Evolutionary conservation across 352 stramenopile species (phyloP).

Genomic region (Phytophthora fragariae): DNA sequence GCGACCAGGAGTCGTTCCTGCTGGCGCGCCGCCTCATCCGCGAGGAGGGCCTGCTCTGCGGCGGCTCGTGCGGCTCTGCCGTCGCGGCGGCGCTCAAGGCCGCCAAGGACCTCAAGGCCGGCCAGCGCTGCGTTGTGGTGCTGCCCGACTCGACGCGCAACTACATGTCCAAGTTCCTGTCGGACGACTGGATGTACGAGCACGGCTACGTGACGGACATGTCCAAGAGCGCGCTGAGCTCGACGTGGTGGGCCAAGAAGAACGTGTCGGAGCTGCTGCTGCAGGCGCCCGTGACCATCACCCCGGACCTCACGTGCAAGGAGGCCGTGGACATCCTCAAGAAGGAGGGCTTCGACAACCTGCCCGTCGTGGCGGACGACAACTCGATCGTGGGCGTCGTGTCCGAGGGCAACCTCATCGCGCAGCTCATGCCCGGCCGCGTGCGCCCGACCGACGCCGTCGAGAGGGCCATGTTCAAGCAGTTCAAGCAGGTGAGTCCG

Average conservation of each 20-base stretch:
- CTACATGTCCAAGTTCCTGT: slow-evolving; percentile 99
- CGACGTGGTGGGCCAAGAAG: slow-evolving; percentile 96
- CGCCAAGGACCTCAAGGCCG: slow-evolving; percentile 86
- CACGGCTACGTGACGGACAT: slow-evolving; percentile 84
- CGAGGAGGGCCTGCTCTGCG: slow-evolving; percentile 95
- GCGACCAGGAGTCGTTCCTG: slow-evolving; percentile 94
- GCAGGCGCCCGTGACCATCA: slow-evolving; percentile 93
- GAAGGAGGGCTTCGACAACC: slow-evolving; percentile 90
- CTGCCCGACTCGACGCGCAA: slow-evolving; percentile 96
- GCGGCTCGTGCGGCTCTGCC: slow-evolving; percentile 94
- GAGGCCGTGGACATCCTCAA: slow-evolving; percentile 96
- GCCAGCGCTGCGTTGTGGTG: slow-evolving; percentile 95
- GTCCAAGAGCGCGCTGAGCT: slow-evolving; percentile 78
- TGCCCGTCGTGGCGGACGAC: slow-evolving; percentile 80
- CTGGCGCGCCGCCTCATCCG: slow-evolving; percentile 94
- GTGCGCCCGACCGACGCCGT: slow-evolving; percentile 89
- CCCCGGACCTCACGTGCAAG: slow-evolving; percentile 90
- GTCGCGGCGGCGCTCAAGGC: slow-evolving; percentile 86
- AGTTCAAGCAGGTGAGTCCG: slow-evolving; percentile 95
- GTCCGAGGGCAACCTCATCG: slow-evolving; percentile 96
- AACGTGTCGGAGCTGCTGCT: slow-evolving; percentile 90
- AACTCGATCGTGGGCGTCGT: slow-evolving; percentile 95
- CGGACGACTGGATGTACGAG: slow-evolving; percentile 95
- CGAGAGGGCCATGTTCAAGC: slow-evolving; percentile 95
- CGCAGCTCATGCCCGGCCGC: slow-evolving; percentile 90